Base-by-base conservation (phyloP, 1,139 yeast species). In the Candida albicans region DNA sequence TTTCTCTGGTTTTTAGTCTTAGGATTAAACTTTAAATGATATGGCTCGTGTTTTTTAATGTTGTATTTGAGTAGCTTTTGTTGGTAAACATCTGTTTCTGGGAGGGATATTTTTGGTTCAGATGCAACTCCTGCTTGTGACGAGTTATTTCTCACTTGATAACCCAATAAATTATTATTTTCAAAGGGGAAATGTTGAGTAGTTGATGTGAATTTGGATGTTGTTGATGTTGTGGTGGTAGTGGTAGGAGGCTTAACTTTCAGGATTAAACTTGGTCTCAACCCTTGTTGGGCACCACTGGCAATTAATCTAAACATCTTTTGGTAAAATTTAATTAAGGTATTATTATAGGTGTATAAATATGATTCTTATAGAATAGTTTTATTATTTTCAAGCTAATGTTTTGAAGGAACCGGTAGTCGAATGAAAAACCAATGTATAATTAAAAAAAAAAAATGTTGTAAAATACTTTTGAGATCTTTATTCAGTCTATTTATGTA, bases 281-380 rank as follows among this genome's bases (percentile, higher is more conserved):
- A 56, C 41, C 68, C 63, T 49, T 61, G 68, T 44, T 60, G 68
- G 24, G 75, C 65, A 50, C 68, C 69, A 11, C 66, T 55, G 12
- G 70, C 58, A 27, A 72, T 64, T 47, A 72, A 62, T 53, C 77
- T 65, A 50, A 73, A 71, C 77, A 73, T 72, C 15, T 4, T 37
- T 13, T 8, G 10, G 5, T 3, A 10, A 29, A 12, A 18, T 18
- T 18, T 4, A 18, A 18, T 18, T 18, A 18, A 18, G 22, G 22
- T 18, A 18, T 18, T 18, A 18, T 18, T 18, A 18, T n/a, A n/a
- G n/a, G n/a, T n/a, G n/a, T n/a, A n/a, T 18, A 18, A 18, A 18
- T 18, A 18, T 18, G 22, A 18, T 18, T 18, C 5, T 3, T 18
- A 18, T 18, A 5, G 22, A 18, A 18, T 18, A 18, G 22, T 18